Percentiles rank a stretch among this genome's conserved stretches.
Evolutionary conservation across 2,329 filamentous ascomycete genomes (phyloP).

Genomic region (Coleophoma cylindrospora): DNA sequence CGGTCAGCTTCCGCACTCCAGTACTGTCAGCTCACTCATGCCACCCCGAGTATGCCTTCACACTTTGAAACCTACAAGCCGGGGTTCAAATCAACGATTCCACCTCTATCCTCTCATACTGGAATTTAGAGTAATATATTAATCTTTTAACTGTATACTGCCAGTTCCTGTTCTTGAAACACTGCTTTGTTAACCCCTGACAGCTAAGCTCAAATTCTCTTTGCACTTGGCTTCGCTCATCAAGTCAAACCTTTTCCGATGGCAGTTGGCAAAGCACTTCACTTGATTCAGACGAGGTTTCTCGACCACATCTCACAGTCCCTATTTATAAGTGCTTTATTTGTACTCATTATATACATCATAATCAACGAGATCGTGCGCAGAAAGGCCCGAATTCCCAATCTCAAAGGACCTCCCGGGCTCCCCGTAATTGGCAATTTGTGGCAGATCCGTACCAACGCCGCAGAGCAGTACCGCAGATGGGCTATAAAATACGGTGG

Average conservation of each 20-base stretch:
- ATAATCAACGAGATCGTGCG: slow-evolving; percentile 16
- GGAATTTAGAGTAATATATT: too few relatives aligned
- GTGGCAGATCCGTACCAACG: slow-evolving; percentile 47
- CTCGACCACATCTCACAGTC: slow-evolving; percentile 9
- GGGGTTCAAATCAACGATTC: too few relatives aligned
- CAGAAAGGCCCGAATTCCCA: slow-evolving; percentile 28
- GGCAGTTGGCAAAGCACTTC: slow-evolving; percentile 4
- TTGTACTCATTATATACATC: slow-evolving; percentile 13
- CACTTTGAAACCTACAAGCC: too few relatives aligned
- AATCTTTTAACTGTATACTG: too few relatives aligned
- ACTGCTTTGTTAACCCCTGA: too few relatives aligned
- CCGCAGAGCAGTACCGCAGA: slow-evolving; percentile 49
- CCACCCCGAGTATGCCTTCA: too few relatives aligned
- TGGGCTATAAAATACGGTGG: slow-evolving; percentile 45
- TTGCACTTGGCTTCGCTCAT: too few relatives aligned
- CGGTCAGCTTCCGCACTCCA: too few relatives aligned
- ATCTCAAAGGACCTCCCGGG: slow-evolving; percentile 42
- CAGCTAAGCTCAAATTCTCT: too few relatives aligned
- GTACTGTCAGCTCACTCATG: too few relatives aligned
- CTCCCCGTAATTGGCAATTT: slow-evolving; percentile 51
- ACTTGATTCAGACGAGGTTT: neutral
- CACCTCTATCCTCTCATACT: too few relatives aligned
- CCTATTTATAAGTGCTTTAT: slow-evolving; percentile 1
- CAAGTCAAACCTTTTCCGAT: neutral
- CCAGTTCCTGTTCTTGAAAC: too few relatives aligned